A percentile compares a stretch with the other conserved stretches of the same genome.
Conservation (phyloP, 2,329 filamentous ascomycete species). For the Endothia cerciana region DNA sequence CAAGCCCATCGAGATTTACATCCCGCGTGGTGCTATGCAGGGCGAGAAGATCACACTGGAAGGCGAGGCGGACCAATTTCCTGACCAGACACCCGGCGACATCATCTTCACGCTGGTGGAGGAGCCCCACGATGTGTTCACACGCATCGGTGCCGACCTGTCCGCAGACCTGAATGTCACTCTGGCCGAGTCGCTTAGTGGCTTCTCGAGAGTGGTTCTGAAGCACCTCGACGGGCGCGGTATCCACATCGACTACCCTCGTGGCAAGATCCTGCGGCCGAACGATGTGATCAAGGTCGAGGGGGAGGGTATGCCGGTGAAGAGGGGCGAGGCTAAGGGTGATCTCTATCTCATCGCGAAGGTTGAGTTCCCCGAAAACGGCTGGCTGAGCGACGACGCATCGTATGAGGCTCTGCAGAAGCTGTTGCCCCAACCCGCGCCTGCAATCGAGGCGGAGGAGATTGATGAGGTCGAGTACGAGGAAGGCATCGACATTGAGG, state of each 20-base stretch:
- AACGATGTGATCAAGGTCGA: conserved; percentile 82
- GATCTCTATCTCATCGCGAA: conserved; percentile 87
- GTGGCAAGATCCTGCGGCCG: conserved; percentile 81
- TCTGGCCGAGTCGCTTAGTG: conserved; percentile 80
- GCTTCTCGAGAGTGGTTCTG: conserved; percentile 87
- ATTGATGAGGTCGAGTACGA: conserved; percentile 89
- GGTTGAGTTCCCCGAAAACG: conserved; percentile 85
- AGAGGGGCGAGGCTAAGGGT: conserved; percentile 80
- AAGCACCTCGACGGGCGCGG: conserved; percentile 93
- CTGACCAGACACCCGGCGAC: conserved; percentile 87
- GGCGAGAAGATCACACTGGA: conserved; percentile 89
- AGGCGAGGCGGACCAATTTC: conserved; percentile 91
- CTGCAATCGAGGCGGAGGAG: conserved; percentile 70
- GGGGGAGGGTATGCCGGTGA: conserved; percentile 93
- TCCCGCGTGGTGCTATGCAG: conserved; percentile 82
- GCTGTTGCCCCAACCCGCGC: conserved; percentile 69
- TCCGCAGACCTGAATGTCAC: conserved; percentile 80
- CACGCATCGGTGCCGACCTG: conserved; percentile 81
- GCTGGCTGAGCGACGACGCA: conserved; percentile 76
- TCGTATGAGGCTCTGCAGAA: conserved; percentile 72
- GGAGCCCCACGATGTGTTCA: conserved; percentile 79
- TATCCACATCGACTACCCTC: conserved; percentile 77
- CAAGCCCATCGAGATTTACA: conserved; percentile 96
- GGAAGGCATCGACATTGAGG: conserved; percentile 79
- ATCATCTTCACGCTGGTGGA: conserved; percentile 89